phyloP scores from a whole-genome alignment of 2,329 filamentous ascomycete genomes.

The Intubia oerlemansii region DNA sequence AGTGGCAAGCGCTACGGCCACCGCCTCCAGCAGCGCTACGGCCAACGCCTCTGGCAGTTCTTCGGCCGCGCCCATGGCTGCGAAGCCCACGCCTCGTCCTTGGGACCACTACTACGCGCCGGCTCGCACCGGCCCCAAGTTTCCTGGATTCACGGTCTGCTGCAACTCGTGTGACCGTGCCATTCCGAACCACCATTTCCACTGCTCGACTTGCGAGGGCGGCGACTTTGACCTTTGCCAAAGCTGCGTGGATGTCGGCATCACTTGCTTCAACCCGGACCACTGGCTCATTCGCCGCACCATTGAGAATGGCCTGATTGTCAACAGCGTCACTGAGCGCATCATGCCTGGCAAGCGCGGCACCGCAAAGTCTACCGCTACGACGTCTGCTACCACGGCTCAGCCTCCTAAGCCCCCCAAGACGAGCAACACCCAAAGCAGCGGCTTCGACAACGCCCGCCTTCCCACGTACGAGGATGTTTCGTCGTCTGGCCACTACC shows the following conservation, averaged over 20 bases:
- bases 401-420: constrained; percentile 2
- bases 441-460: not conserved
- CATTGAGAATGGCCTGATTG: constrained; percentile 55
- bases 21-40: not conserved
- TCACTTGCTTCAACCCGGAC: constrained; percentile 53
- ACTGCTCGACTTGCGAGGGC: constrained; percentile 81
- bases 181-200: constrained; percentile 70
- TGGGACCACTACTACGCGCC: not conserved
- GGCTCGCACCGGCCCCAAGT: not conserved
- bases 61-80: not conserved
- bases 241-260: constrained; percentile 51
- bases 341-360: constrained; percentile 48
- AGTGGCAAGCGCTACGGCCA: not conserved
- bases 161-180: constrained; percentile 76
- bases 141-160: constrained; percentile 51
- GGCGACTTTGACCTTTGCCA: constrained; percentile 91
- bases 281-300: constrained; percentile 94
- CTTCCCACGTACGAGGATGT: too few relatives aligned
- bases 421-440: not conserved
- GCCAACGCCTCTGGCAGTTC: not conserved
- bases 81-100: not conserved
- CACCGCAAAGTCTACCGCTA: too few relatives aligned
- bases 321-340: constrained; percentile 70
- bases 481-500: too few relatives aligned
- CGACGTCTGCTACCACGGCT: not conserved